Percentiles rank a stretch among this genome's conserved stretches.
Evolutionary conservation across 2,329 filamentous ascomycete genomes (phyloP).

Genomic region (Fusarium tricinctum): DNA sequence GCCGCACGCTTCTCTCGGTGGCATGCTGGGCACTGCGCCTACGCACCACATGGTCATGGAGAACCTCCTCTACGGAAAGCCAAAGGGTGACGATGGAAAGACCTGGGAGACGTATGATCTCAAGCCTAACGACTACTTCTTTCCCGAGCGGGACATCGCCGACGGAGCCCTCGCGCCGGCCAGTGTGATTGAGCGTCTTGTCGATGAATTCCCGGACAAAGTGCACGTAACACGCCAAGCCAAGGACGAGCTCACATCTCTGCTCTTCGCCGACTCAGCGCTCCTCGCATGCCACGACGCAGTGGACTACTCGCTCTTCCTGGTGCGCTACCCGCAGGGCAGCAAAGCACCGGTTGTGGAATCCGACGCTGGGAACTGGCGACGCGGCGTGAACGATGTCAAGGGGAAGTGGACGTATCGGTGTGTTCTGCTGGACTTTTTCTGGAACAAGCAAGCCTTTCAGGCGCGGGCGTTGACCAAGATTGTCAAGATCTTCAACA

Average conservation of each 20-base stretch:
- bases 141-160: slow-evolving; percentile 79
- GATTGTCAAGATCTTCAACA: slow-evolving; percentile 74
- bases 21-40: slow-evolving; percentile 71
- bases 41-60: slow-evolving; percentile 85
- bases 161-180: slow-evolving; percentile 73
- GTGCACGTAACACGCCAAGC: slow-evolving; percentile 68
- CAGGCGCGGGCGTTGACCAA: slow-evolving; percentile 76
- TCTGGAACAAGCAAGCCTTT: slow-evolving; percentile 81
- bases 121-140: slow-evolving; percentile 82
- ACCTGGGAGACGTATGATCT: slow-evolving; percentile 81
- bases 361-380: slow-evolving; percentile 62
- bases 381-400: slow-evolving; percentile 70
- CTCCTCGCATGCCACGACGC: slow-evolving; percentile 74
- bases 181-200: slow-evolving; percentile 74
- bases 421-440: slow-evolving; percentile 79
- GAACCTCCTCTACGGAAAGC: slow-evolving; percentile 76
- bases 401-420: slow-evolving; percentile 78
- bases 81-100: slow-evolving; percentile 54
- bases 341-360: slow-evolving; percentile 10
- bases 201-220: slow-evolving; percentile 77
- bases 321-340: slow-evolving; percentile 64
- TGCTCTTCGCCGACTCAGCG: slow-evolving; percentile 72
- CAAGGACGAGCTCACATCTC: slow-evolving; percentile 67
- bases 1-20: slow-evolving; percentile 69
- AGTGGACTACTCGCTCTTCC: slow-evolving; percentile 82